Percentiles rank a stretch among this genome's conserved stretches.
Evolutionary conservation across 176 grass and related monocot genomes (phyloP).

Genomic region (Otatea glauca): DNA sequence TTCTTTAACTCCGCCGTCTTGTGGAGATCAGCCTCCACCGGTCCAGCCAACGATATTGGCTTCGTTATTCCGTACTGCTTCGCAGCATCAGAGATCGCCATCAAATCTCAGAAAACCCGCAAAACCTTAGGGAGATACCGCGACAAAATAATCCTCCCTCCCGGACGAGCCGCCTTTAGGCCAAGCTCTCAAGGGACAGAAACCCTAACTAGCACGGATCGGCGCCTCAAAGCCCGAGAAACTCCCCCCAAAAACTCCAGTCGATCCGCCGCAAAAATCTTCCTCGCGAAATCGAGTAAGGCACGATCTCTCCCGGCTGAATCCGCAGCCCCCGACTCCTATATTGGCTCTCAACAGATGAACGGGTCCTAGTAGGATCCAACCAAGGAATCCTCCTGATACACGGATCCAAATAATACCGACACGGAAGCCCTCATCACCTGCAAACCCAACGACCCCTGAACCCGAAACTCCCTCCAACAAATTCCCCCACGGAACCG

Average conservation of each 20-base stretch:
- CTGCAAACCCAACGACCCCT: neutral
- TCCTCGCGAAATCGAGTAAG: neutral
- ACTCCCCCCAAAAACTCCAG: neutral
- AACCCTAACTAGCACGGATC: conserved; percentile 1
- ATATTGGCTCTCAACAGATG: neutral
- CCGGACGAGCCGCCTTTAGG: neutral
- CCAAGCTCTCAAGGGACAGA: neutral
- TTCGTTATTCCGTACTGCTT: conserved; percentile 75
- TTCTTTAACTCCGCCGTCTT: conserved; percentile 65
- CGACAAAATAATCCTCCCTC: neutral
- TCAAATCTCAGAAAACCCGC: neutral
- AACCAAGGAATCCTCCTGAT: neutral
- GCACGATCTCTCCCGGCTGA: neutral
- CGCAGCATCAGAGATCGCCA: conserved; percentile 43
- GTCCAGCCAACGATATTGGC: conserved; percentile 66
- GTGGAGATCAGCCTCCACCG: conserved; percentile 62
- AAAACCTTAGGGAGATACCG: neutral
- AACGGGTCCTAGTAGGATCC: conserved; percentile 16
- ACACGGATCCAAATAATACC: conserved; percentile 22
- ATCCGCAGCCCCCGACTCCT: neutral
- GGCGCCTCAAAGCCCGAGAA: neutral
- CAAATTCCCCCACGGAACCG: neutral
- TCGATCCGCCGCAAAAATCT: neutral
- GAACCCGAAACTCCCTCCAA: neutral
- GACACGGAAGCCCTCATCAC: neutral